Evolutionary conservation across 2,329 filamentous ascomycete genomes (phyloP), one percentile per base, ranked within the genome.

Genomic region (Cercospora berteroae): DNA sequence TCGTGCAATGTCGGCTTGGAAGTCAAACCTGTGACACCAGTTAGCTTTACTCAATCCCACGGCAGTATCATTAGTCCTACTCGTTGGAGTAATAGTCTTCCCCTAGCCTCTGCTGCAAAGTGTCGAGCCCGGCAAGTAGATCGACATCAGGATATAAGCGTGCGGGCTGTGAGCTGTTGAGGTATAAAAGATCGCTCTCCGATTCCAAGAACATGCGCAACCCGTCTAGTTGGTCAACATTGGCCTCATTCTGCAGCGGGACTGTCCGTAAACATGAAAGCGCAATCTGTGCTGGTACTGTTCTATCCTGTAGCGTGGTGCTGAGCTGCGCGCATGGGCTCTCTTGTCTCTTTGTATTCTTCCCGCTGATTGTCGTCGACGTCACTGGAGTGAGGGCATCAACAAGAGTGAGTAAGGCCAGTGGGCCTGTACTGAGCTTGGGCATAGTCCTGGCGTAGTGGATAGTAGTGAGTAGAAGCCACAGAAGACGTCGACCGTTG

Each of bases 131-230:
- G 12, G 72, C 77, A 44, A 80, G 69, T 3, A 82, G 65, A 64
- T 82, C 80, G 9, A 81, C 74, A 0, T 78, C 73, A 42, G 77
- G 71, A 59, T 80, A 78, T 0, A 77, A 77, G n/a, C 50, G 63
- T 8, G 73, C 76, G 23, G 74, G 48, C 4, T 78, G 79, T 2
- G 79, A 79, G 27, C 77, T 74, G 29, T 79, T 79, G 5, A 81
- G 73, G 60, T 80, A 81, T 2, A 74, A 77, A 9, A 81, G 69
- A 18, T 78, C 79, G 9, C 77, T 79, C 55, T 82, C 79, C 73
- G 80, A 81, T 56, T 78, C 73, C 5, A 78, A 23, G 31, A 61
- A 61, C 31, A 52, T 50, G 27, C 61, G 62, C 31, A 67, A 27
- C 4, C 65, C 65, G 13, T 63, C 60, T 13, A 67, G 25, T 39